A percentile compares a stretch with the other conserved stretches of the same genome.
These are phyloP conservation scores for Aureobasidium sp. DNA, from an alignment of 2,329 filamentous ascomycete species.

Conservation along the genomic window DNA sequence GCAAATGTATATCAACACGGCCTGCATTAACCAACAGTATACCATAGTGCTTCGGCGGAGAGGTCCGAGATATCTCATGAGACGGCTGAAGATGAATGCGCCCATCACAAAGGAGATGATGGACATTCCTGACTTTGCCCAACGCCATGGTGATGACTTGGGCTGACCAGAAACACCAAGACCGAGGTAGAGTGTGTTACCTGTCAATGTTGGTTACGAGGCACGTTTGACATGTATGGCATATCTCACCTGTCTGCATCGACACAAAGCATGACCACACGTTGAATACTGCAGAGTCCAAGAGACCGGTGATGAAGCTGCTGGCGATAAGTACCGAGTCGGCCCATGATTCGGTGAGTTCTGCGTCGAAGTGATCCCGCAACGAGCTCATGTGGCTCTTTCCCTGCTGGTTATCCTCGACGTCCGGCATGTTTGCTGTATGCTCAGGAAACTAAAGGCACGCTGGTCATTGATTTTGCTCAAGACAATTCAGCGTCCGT, in stretches of 20 bases:
- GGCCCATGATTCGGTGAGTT: conserved; percentile 53
- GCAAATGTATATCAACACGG: conserved; percentile 31
- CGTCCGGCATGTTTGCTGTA: conserved; percentile 3
- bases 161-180: conserved; percentile 57
- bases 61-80: conserved; percentile 55
- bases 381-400: background rate
- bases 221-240: background rate
- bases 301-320: conserved; percentile 67
- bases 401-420: background rate
- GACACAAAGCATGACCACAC: conserved; percentile 75
- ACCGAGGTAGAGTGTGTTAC: conserved; percentile 72
- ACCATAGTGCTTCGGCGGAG: conserved; percentile 57
- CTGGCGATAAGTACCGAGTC: conserved; percentile 62
- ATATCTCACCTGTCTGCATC: conserved; percentile 63
- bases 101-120: conserved; percentile 63
- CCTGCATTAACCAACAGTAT: conserved; percentile 32
- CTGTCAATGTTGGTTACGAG: conserved; percentile 13
- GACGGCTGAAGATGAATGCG: conserved; percentile 60
- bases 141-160: conserved; percentile 44
- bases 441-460: background rate
- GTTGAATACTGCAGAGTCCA: conserved; percentile 67
- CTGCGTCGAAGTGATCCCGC: conserved; percentile 29
- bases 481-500: background rate
- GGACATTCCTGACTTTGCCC: conserved; percentile 64
- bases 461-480: background rate